These are phyloP conservation scores for Lachnellula cervina DNA, from an alignment of 2,329 filamentous ascomycete genomes.

Conservation along the genomic window DNA sequence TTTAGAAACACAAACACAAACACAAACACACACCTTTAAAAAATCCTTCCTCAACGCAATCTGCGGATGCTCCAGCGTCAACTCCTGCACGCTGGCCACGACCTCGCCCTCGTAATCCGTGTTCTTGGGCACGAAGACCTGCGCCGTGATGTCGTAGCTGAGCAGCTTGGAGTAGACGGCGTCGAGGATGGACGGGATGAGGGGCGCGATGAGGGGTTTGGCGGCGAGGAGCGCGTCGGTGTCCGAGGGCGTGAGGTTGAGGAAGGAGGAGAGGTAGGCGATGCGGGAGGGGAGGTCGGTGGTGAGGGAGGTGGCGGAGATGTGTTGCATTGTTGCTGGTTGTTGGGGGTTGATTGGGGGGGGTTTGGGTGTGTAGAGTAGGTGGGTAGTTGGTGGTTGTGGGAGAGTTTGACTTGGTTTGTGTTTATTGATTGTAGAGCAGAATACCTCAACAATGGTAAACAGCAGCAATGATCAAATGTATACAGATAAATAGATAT, in stretches of 20 bases:
- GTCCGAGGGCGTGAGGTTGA: conserved; percentile 26
- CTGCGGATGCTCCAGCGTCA: conserved; percentile 55
- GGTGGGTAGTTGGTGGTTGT: background rate
- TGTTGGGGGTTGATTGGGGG: too few species aligned
- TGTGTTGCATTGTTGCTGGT: conserved; percentile 26
- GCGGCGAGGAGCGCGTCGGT: conserved; percentile 28
- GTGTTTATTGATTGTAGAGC: background rate
- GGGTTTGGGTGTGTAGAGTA: background rate
- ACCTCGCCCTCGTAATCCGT: conserved; percentile 64
- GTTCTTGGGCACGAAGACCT: conserved; percentile 62
- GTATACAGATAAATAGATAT: background rate
- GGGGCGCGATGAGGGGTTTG: conserved; percentile 36
- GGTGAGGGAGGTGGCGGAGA: conserved; percentile 23
- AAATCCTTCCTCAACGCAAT: conserved; percentile 77
- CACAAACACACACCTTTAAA: conserved; percentile 34
- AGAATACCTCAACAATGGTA: background rate
- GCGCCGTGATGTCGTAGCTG: conserved; percentile 75
- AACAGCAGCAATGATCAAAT: background rate
- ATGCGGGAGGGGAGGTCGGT: conserved; percentile 23
- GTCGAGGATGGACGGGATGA: conserved; percentile 78
- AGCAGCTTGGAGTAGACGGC: conserved; percentile 80
- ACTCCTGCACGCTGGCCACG: conserved; percentile 57
- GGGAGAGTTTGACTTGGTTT: background rate
- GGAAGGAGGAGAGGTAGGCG: conserved; percentile 25
- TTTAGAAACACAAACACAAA: conserved; percentile 9